Evolutionary conservation across 169 alveolate genomes (phyloP).

Genomic region (Cryptosporidium xiaoi): DNA sequence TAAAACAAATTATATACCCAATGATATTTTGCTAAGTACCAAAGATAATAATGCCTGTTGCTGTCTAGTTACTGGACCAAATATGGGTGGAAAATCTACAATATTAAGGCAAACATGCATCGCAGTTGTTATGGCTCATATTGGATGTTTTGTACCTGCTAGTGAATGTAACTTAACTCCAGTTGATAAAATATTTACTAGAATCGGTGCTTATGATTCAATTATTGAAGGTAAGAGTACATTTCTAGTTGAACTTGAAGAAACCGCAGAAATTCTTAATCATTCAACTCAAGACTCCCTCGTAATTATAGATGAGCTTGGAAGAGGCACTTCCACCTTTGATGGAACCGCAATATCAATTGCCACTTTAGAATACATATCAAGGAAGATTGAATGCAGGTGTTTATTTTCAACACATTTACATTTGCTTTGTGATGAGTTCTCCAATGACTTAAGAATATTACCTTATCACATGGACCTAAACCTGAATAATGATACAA

Average conservation of each 20-base stretch:
- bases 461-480: constrained; percentile 76
- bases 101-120: constrained; percentile 95
- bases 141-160: constrained; percentile 98
- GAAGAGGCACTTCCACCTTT: constrained; percentile 99
- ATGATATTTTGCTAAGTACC: constrained; percentile 79
- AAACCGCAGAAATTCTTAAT: constrained; percentile 87
- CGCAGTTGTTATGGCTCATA: constrained; percentile 96
- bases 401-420: constrained; percentile 97
- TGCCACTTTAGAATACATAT: constrained; percentile 90
- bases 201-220: constrained; percentile 98
- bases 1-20: constrained; percentile 85
- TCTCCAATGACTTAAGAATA: constrained; percentile 76
- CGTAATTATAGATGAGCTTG: constrained; percentile 97
- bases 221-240: constrained; percentile 98
- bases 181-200: constrained; percentile 97
- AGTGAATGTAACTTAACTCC: constrained; percentile 86
- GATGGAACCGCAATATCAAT: constrained; percentile 99
- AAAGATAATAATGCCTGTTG: constrained; percentile 74
- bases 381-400: constrained; percentile 83
- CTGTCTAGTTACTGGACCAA: constrained; percentile 98
- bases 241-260: constrained; percentile 98
- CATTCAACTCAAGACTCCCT: constrained; percentile 89
- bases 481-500: constrained; percentile 78
- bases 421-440: constrained; percentile 88
- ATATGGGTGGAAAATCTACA: constrained; percentile 99